Conservation (phyloP, 352 stramenopile species). For the Phytophthora pinifolia region DNA sequence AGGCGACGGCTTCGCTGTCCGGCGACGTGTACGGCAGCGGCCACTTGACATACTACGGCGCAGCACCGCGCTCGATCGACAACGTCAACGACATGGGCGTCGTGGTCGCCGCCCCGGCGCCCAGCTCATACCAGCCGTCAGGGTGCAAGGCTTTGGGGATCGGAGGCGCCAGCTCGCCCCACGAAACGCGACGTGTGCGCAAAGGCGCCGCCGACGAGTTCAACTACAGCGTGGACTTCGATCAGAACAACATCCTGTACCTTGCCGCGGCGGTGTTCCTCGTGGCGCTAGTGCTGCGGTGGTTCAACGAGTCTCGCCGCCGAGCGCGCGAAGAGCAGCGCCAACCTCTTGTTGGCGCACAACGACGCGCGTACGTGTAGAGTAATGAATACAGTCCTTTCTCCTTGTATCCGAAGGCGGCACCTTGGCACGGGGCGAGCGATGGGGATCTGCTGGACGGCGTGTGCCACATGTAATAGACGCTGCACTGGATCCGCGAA, state of each 20-base stretch:
- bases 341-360: conserved; percentile 14
- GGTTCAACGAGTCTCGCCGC: conserved; percentile 30
- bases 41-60: conserved; percentile 17
- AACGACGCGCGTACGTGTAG: conserved; percentile 18
- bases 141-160: conserved; percentile 11
- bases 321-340: conserved; percentile 20
- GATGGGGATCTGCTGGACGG: conserved; percentile 1
- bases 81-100: conserved; percentile 26
- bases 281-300: conserved; percentile 19
- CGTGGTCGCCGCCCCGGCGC: conserved; percentile 7
- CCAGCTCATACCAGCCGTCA: conserved; percentile 13
- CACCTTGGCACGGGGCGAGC: not conserved
- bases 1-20: conserved; percentile 22
- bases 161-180: not conserved
- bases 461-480: conserved; percentile 8
- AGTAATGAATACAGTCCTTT: not conserved
- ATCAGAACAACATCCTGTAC: conserved; percentile 15
- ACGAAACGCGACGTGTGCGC: not conserved
- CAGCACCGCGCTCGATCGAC: conserved; percentile 18
- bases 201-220: conserved; percentile 2
- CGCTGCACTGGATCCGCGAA: conserved; percentile 14
- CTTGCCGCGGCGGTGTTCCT: conserved; percentile 19
- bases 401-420: not conserved
- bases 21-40: conserved; percentile 28
- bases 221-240: conserved; percentile 2